These are phyloP conservation scores for Komagataella pseudopastoris DNA, from an alignment of 805 yeast species.

Conservation along the genomic window DNA sequence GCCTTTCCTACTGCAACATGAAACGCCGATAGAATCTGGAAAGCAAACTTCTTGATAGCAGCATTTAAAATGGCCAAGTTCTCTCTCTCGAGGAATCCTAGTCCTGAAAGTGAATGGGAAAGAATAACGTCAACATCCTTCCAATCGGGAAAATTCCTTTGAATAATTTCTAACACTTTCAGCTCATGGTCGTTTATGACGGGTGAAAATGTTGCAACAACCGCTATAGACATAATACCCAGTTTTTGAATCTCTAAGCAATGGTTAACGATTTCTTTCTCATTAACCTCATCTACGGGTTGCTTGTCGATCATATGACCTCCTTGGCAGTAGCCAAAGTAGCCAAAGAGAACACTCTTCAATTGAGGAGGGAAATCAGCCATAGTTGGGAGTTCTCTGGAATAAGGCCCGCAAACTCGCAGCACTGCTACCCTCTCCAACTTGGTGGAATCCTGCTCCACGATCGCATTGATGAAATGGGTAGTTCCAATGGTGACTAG, in stretches of 20 bases:
- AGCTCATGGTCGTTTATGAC: slow-evolving; percentile 24
- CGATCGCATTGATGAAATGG: slow-evolving; percentile 36
- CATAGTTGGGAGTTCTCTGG: slow-evolving; percentile 24
- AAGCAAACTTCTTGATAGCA: slow-evolving; percentile 27
- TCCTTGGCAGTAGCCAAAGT: slow-evolving; percentile 22
- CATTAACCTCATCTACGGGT: slow-evolving; percentile 17
- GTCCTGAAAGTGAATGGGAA: slow-evolving; percentile 27
- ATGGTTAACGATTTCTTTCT: slow-evolving; percentile 12
- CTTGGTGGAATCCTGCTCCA: slow-evolving; percentile 28
- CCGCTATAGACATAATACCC: slow-evolving; percentile 23
- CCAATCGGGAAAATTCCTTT: slow-evolving; percentile 19
- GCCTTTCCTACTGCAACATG: slow-evolving; percentile 20
- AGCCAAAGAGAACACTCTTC: slow-evolving; percentile 19
- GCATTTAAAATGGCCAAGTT: slow-evolving; percentile 34
- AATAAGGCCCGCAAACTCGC: slow-evolving; percentile 30
- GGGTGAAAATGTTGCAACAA: slow-evolving; percentile 27
- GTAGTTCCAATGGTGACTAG: slow-evolving; percentile 39
- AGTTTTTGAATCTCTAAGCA: slow-evolving; percentile 16
- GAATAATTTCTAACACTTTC: slow-evolving; percentile 19
- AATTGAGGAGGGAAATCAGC: slow-evolving; percentile 30
- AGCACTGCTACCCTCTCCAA: slow-evolving; percentile 30
- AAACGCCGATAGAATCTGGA: slow-evolving; percentile 24
- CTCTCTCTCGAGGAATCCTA: slow-evolving; percentile 32
- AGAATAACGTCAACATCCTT: slow-evolving; percentile 14
- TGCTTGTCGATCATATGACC: slow-evolving; percentile 30